A percentile compares a stretch with the other conserved stretches of the same genome.
phyloP scores from a whole-genome alignment of 2,329 filamentous ascomycete genomes.

The Fusarium odoratissimum region DNA sequence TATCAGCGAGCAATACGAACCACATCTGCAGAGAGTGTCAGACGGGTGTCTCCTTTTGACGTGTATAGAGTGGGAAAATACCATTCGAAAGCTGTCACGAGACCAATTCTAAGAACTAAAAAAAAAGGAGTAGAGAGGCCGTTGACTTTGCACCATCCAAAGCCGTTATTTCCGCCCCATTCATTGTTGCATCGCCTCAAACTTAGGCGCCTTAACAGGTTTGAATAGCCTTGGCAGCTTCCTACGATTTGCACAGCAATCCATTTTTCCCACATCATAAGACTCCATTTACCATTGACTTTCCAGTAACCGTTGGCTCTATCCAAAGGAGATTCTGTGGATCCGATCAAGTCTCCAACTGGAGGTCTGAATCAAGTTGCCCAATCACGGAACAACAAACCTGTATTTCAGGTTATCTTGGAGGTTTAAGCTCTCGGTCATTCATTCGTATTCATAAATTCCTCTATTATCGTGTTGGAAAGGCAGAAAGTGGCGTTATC shows the following conservation, averaged over 20 bases:
- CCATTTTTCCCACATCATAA: constrained; percentile 13
- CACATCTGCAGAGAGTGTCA: not conserved
- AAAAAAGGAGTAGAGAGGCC: constrained; percentile 6
- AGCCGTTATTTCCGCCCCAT: constrained; percentile 9
- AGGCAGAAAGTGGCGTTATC: not conserved
- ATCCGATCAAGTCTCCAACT: not conserved
- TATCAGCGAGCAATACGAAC: not conserved
- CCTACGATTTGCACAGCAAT: constrained; percentile 1
- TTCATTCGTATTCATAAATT: not conserved
- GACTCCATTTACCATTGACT: not conserved
- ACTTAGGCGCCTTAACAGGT: constrained; percentile 22
- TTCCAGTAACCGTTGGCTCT: not conserved
- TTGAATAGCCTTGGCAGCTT: constrained; percentile 17
- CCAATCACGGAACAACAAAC: not conserved
- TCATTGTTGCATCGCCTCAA: constrained; percentile 19
- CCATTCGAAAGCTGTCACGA: not conserved
- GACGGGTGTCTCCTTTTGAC: not conserved
- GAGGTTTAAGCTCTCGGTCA: not conserved
- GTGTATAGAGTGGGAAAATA: not conserved
- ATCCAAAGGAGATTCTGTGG: not conserved
- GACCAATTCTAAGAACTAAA: not conserved
- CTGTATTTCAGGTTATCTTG: not conserved
- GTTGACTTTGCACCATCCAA: constrained; percentile 8
- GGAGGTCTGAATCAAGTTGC: not conserved
- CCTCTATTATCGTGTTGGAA: not conserved